These are phyloP conservation scores for Ceratocystis cubensis DNA, from an alignment of 2,329 filamentous ascomycete genomes.

Conservation along the genomic window DNA sequence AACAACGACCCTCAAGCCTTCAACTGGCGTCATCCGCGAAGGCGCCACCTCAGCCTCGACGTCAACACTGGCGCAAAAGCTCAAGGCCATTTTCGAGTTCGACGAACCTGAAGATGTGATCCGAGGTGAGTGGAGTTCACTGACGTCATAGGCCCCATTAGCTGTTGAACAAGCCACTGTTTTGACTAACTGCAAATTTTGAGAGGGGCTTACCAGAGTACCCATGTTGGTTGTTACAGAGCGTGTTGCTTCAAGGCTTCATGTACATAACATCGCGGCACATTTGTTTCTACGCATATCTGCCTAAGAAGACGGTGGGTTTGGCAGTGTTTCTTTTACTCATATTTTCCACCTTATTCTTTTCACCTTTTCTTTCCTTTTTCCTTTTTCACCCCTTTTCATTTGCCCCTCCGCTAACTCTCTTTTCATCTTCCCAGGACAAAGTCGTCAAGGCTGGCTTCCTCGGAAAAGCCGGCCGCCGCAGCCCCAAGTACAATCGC, in stretches of 20 bases:
- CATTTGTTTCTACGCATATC: constrained; percentile 92
- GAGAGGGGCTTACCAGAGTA: constrained; percentile 48
- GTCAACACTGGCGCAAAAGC: constrained; percentile 51
- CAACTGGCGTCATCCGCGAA: background rate
- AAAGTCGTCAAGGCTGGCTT: constrained; percentile 75
- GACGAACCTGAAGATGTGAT: constrained; percentile 72
- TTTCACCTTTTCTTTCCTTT: background rate
- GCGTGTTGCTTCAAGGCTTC: constrained; percentile 81
- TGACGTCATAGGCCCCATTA: constrained; percentile 11
- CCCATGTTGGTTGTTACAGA: constrained; percentile 85
- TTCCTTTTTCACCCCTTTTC: background rate
- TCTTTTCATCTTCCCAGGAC: constrained; percentile 36
- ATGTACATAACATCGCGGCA: constrained; percentile 91
- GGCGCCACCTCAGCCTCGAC: constrained; percentile 24
- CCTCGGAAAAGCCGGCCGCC: constrained; percentile 74
- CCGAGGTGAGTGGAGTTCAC: constrained; percentile 40
- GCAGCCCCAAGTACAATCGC: constrained; percentile 74
- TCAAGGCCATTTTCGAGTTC: constrained; percentile 80
- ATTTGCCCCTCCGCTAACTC: background rate
- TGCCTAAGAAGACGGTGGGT: constrained; percentile 79
- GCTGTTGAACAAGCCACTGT: background rate
- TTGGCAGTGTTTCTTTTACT: background rate
- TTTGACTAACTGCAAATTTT: constrained; percentile 20
- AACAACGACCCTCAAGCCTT: background rate
- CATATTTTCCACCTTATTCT: background rate